These are phyloP conservation scores for Phtheirospermum japonicum DNA, from an alignment of 257 asterid genomes.

Conservation along the genomic window DNA sequence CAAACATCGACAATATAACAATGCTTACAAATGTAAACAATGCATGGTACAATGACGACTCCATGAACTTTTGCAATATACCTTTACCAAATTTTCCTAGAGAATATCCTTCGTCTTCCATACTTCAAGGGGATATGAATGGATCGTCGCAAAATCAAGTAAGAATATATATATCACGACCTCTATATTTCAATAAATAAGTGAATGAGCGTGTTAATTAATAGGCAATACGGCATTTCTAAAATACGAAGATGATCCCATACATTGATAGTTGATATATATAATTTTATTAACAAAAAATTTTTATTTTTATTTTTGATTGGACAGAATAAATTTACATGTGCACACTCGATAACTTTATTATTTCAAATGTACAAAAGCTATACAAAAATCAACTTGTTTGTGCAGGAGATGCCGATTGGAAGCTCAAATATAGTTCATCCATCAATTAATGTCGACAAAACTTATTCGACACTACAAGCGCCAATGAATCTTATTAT, in stretches of 20 bases:
- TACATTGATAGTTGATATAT: too few species aligned
- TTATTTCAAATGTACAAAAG: too few species aligned
- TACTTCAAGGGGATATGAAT: constrained; percentile 6
- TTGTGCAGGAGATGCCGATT: constrained; percentile 23
- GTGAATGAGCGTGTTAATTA: background rate
- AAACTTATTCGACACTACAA: constrained; percentile 1
- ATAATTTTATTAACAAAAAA: too few species aligned
- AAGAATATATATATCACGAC: background rate
- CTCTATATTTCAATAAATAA: background rate
- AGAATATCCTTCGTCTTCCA: constrained; percentile 3
- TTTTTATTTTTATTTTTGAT: too few species aligned
- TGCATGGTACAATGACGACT: background rate
- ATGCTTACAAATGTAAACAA: background rate
- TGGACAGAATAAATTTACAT: too few species aligned
- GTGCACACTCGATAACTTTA: too few species aligned
- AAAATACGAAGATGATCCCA: too few species aligned
- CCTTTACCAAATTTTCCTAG: background rate
- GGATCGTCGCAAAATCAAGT: constrained; percentile 24
- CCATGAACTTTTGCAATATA: constrained; percentile 12
- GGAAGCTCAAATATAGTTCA: constrained; percentile 14
- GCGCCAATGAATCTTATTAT: background rate
- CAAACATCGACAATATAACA: background rate
- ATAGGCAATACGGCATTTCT: background rate
- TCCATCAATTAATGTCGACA: background rate
- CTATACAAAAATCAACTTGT: background rate